phyloP scores from a whole-genome alignment of 2,329 filamentous ascomycete genomes.

The Pseudopithomyces chartarum region DNA sequence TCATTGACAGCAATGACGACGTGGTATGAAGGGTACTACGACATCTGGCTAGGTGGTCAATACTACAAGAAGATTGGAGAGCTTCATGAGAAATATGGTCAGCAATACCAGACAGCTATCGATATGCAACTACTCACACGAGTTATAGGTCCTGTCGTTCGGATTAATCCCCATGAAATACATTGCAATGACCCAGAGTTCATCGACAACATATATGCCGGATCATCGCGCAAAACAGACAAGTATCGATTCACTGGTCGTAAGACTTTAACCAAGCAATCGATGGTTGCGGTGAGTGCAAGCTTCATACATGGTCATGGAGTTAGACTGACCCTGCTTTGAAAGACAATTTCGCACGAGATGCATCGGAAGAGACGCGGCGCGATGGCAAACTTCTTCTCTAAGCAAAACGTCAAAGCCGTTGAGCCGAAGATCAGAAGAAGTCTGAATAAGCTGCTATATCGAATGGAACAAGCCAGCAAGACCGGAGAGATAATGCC shows the following conservation, averaged over 20 bases:
- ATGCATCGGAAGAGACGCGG: not conserved
- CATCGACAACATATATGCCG: conserved; percentile 5
- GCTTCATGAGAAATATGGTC: conserved; percentile 8
- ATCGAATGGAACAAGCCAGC: not conserved
- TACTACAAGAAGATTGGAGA: not conserved
- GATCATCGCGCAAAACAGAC: not conserved
- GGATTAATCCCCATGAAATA: conserved; percentile 17
- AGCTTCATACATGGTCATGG: not conserved
- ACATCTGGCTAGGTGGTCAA: conserved; percentile 4
- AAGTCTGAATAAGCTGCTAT: not conserved
- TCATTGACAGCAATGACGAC: not conserved
- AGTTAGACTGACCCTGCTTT: not conserved
- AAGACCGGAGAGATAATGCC: not conserved
- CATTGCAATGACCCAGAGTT: conserved; percentile 18
- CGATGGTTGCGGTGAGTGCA: not conserved
- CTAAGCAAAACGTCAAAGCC: not conserved
- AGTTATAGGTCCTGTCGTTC: conserved; percentile 9
- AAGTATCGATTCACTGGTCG: not conserved
- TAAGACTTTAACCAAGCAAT: not conserved
- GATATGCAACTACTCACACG: not conserved
- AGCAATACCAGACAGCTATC: not conserved
- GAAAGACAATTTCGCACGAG: not conserved
- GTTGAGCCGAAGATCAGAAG: not conserved
- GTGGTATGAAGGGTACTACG: conserved; percentile 5
- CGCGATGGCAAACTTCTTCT: not conserved